Conservation (phyloP, 2,329 filamentous ascomycete genomes). For the Fusarium palustre region DNA sequence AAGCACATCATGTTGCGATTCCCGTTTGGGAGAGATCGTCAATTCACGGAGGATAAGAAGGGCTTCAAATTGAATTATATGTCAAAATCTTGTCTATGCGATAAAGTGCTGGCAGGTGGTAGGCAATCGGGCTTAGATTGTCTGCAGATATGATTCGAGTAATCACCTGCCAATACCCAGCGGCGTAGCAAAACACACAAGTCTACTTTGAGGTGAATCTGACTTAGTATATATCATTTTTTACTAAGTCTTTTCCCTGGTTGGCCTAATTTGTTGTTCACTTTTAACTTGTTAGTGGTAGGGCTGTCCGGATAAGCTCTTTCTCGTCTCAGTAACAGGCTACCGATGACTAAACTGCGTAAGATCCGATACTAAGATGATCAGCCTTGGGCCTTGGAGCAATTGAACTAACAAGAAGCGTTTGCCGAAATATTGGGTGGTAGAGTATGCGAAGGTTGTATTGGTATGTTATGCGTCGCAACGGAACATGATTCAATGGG, state of each 20-base stretch:
- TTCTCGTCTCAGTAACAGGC: background rate
- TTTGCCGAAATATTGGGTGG: background rate
- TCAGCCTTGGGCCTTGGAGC: background rate
- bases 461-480: background rate
- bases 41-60: background rate
- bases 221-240: too few relatives aligned
- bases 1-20: constrained; percentile 12
- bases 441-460: background rate
- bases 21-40: too few relatives aligned
- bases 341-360: background rate
- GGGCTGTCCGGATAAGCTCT: background rate
- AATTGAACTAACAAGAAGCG: too few relatives aligned
- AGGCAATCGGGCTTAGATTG: background rate
- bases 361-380: background rate
- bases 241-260: accelerated
- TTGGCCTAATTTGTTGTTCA: background rate
- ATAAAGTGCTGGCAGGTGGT: background rate
- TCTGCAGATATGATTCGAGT: background rate
- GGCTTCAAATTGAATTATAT: background rate
- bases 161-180: background rate
- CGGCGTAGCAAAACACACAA: background rate
- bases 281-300: background rate
- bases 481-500: background rate
- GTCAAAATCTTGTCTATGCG: background rate
- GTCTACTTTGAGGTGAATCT: background rate